Conservation (phyloP, 2,329 filamentous ascomycete genomes). For the Microsporum canis region DNA sequence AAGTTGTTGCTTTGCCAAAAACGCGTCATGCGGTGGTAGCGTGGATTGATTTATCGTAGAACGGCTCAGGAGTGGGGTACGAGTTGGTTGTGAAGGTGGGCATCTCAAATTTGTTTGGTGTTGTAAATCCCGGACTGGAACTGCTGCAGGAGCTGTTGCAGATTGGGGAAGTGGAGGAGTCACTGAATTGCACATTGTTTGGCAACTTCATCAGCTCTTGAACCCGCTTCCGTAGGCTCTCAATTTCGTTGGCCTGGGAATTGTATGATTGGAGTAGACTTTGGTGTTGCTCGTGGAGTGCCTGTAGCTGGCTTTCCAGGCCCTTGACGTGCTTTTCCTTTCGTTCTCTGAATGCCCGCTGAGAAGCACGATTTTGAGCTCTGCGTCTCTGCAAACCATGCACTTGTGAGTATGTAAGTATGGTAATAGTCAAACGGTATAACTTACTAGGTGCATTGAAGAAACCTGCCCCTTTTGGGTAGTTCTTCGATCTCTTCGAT, state of each 20-base stretch:
- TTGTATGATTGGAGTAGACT: slow-evolving; percentile 23
- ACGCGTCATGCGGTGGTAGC: not conserved
- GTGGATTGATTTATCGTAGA: slow-evolving; percentile 1
- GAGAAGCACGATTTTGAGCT: slow-evolving; percentile 76
- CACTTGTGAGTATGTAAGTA: slow-evolving; percentile 7
- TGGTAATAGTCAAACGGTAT: not conserved
- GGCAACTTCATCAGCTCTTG: slow-evolving; percentile 14
- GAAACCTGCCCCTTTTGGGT: slow-evolving; percentile 18
- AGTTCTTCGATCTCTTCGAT: slow-evolving; percentile 16
- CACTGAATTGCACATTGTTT: not conserved
- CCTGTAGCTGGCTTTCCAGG: slow-evolving; percentile 64
- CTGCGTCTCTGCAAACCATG: slow-evolving; percentile 61
- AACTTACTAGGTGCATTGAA: slow-evolving; percentile 23
- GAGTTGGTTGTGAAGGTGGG: not conserved
- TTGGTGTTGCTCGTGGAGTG: slow-evolving; percentile 37
- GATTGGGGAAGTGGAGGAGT: slow-evolving; percentile 15
- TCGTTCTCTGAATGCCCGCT: slow-evolving; percentile 76
- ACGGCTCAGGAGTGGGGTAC: slow-evolving; percentile 4
- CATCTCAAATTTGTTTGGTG: not conserved
- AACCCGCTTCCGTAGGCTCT: slow-evolving; percentile 19
- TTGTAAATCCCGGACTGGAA: not conserved
- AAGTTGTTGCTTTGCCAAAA: not conserved
- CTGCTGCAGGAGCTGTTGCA: slow-evolving; percentile 9
- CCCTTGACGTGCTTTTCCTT: slow-evolving; percentile 82
- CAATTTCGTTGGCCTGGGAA: slow-evolving; percentile 22